Percentiles rank a stretch among this genome's conserved stretches.
These are phyloP conservation scores for Trichophaea hybrida DNA, from an alignment of 2,329 filamentous ascomycete genomes.

Conservation along the genomic window DNA sequence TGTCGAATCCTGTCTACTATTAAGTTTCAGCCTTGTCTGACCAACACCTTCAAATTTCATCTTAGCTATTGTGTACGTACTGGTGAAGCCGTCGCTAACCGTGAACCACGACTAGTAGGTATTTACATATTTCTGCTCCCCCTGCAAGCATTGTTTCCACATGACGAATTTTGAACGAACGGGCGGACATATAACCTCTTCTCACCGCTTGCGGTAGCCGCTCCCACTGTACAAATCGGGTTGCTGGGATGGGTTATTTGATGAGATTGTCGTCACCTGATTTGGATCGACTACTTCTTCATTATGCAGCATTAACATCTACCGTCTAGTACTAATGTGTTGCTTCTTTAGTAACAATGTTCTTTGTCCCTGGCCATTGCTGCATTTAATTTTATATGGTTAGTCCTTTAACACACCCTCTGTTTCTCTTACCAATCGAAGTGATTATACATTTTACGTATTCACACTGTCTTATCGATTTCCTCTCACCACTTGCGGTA, in stretches of 20 bases:
- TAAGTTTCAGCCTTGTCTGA: constrained; percentile 37
- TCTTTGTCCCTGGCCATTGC: no score
- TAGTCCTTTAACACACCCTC: neutral
- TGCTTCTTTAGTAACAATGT: no score
- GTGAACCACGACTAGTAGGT: constrained; percentile 25
- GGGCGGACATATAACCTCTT: constrained; percentile 34
- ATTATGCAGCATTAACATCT: no score
- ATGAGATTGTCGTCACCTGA: constrained; percentile 37
- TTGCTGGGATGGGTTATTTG: constrained; percentile 31
- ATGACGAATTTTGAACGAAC: constrained; percentile 38
- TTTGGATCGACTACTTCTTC: constrained; percentile 7
- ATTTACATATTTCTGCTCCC: constrained; percentile 20
- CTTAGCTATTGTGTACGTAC: neutral
- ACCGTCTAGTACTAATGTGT: no score
- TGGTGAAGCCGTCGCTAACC: neutral
- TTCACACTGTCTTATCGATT: constrained; percentile 9
- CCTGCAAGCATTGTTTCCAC: constrained; percentile 12
- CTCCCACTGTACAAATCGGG: constrained; percentile 32
- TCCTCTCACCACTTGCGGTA: constrained; percentile 30
- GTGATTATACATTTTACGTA: constrained; percentile 22
- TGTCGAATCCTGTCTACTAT: constrained; percentile 29
- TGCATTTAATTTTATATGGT: neutral
- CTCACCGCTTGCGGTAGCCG: constrained; percentile 30
- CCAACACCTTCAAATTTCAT: constrained; percentile 22
- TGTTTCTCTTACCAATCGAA: neutral